Conservation (phyloP, 495 filamentous ascomycete genomes). For the Clohesyomyces aquaticus region DNA sequence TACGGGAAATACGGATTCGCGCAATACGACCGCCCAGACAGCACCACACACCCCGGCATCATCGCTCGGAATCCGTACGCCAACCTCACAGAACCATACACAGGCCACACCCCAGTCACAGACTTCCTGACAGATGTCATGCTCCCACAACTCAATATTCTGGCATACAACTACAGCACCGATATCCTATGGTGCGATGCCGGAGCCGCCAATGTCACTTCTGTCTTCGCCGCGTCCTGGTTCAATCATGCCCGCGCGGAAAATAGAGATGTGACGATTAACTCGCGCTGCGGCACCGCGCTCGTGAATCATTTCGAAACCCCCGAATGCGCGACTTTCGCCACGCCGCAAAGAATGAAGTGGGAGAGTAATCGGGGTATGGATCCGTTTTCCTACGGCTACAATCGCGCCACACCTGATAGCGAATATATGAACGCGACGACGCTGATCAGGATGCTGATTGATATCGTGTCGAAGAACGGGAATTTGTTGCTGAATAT, state of each 20-base stretch:
- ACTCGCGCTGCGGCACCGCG: conserved; percentile 1
- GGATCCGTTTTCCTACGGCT: conserved; percentile 10
- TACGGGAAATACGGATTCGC: conserved; percentile 10
- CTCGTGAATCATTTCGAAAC: conserved; percentile 3
- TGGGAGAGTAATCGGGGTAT: conserved; percentile 11
- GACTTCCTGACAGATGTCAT: conserved; percentile 1
- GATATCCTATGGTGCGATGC: conserved; percentile 8
- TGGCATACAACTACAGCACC: background rate
- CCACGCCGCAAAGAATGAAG: conserved; percentile 1
- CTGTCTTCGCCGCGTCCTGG: background rate
- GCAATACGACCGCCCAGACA: conserved; percentile 6
- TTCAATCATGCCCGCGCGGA: background rate
- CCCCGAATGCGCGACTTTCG: conserved; percentile 3
- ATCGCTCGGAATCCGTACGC: conserved; percentile 4
- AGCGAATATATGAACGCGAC: conserved; percentile 5
- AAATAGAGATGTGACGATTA: conserved; percentile 2
- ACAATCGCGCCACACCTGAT: background rate
- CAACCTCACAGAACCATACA: conserved; percentile 7
- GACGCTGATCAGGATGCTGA: background rate
- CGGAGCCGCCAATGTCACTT: background rate
- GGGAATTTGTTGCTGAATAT: background rate
- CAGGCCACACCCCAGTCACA: background rate
- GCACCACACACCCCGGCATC: conserved; percentile 1
- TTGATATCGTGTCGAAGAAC: conserved; percentile 7
- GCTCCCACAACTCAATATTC: conserved; percentile 2